phyloP scores from a whole-genome alignment of 805 yeast genomes.

The Sugiyamaella boreocaroliniensis region DNA sequence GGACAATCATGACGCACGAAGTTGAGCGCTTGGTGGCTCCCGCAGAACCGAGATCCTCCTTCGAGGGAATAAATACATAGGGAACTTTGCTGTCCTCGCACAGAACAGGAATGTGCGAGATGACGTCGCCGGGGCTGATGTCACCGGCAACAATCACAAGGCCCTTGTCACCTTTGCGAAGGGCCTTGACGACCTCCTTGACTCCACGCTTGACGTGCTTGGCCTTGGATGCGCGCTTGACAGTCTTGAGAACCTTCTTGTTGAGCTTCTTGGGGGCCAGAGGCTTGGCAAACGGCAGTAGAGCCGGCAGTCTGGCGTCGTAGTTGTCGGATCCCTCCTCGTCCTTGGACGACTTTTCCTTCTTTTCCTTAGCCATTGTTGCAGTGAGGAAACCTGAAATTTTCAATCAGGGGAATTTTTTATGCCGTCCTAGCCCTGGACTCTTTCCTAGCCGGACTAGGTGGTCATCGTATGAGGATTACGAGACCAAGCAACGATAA shows the following conservation, averaged over 20 bases:
- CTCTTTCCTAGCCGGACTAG: background rate
- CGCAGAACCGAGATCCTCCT: constrained; percentile 97
- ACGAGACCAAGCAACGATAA: too few relatives aligned
- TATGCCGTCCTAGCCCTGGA: background rate
- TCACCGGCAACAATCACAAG: constrained; percentile 96
- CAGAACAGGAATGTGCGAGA: constrained; percentile 93
- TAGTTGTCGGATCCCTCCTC: constrained; percentile 56
- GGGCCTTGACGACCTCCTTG: constrained; percentile 95
- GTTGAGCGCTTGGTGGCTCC: constrained; percentile 99
- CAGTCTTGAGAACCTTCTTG: constrained; percentile 90
- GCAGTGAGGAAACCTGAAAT: background rate
- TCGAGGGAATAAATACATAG: constrained; percentile 88
- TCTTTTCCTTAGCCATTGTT: constrained; percentile 24
- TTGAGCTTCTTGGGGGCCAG: constrained; percentile 92
- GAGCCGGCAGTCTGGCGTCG: constrained; percentile 84
- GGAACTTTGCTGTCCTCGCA: constrained; percentile 95
- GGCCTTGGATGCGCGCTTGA: constrained; percentile 96
- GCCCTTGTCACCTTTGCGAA: constrained; percentile 97
- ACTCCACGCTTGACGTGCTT: constrained; percentile 98
- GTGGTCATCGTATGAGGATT: background rate
- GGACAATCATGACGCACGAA: constrained; percentile 93
- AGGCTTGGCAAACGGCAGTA: constrained; percentile 88
- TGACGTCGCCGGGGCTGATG: constrained; percentile 94
- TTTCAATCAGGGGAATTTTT: background rate
- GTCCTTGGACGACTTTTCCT: constrained; percentile 16